Percentiles rank a stretch among this genome's conserved stretches.
phyloP scores from a whole-genome alignment of 225 moss, liverwort and hornwort species.

The Asterella californica region DNA sequence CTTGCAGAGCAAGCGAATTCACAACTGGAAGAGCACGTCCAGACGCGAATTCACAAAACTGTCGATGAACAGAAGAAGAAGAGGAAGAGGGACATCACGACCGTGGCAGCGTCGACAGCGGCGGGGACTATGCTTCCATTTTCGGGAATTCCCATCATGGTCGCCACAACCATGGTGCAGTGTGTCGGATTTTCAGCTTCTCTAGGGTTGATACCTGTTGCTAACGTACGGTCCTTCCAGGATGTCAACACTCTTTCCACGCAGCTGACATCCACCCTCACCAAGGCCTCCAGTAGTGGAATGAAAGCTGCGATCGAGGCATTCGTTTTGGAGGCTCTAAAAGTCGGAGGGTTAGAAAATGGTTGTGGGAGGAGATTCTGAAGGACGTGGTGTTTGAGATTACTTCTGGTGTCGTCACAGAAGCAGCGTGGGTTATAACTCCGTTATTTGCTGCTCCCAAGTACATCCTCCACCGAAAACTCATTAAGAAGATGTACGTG shows the following conservation, averaged over 20 bases:
- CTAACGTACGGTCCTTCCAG: slow-evolving; percentile 38
- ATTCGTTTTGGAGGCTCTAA: slow-evolving; percentile 40
- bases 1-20: slow-evolving; percentile 13
- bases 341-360: slow-evolving; percentile 20
- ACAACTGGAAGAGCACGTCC: slow-evolving; percentile 33
- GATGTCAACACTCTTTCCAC: slow-evolving; percentile 35
- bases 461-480: slow-evolving; percentile 48
- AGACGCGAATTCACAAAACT: slow-evolving; percentile 27
- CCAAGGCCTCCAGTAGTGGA: slow-evolving; percentile 29
- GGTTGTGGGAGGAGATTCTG: slow-evolving; percentile 50
- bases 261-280: slow-evolving; percentile 41
- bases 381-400: slow-evolving; percentile 32
- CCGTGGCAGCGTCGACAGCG: slow-evolving; percentile 28
- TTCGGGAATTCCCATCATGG: slow-evolving; percentile 51
- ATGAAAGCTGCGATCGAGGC: slow-evolving; percentile 46
- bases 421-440: slow-evolving; percentile 43
- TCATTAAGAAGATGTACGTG: slow-evolving; percentile 51
- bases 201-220: slow-evolving; percentile 45
- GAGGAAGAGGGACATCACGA: slow-evolving; percentile 44
- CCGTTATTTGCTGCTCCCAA: slow-evolving; percentile 42
- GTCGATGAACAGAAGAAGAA: slow-evolving; percentile 39
- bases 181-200: slow-evolving; percentile 42
- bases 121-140: slow-evolving; percentile 45
- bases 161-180: slow-evolving; percentile 52
- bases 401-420: slow-evolving; percentile 29